Conservation (phyloP, 2,329 filamentous ascomycete genomes). For the Beauveria asiatica region DNA sequence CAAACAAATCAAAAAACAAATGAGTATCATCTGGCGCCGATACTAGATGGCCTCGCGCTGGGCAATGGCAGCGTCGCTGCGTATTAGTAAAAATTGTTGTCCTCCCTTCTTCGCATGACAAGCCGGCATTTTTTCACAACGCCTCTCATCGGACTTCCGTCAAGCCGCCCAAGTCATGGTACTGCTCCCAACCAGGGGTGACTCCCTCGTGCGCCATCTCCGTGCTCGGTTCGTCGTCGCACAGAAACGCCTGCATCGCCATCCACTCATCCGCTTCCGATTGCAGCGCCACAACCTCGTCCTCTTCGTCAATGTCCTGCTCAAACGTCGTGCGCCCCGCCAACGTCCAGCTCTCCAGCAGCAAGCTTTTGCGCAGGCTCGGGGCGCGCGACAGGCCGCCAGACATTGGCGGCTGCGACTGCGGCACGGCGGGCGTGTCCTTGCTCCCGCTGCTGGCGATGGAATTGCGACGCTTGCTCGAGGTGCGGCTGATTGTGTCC, state of each 20-base stretch:
- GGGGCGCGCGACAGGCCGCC: neutral
- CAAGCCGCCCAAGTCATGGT: conserved; percentile 36
- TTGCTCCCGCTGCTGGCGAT: conserved; percentile 1
- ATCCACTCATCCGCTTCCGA: conserved; percentile 28
- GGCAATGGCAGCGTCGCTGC: neutral
- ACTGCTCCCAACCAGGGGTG: conserved; percentile 37
- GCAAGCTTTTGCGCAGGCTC: conserved; percentile 14
- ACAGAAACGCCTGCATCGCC: conserved; percentile 29
- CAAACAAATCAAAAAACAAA: neutral
- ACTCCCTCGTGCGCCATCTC: conserved; percentile 17
- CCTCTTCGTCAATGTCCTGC: conserved; percentile 19
- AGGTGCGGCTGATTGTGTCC: conserved; percentile 2
- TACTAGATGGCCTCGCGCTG: conserved; percentile 2
- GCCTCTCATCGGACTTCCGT: conserved; percentile 28
- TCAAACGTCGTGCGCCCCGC: conserved; percentile 6
- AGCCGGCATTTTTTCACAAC: no score
- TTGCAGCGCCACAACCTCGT: conserved; percentile 16
- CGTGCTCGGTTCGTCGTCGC: conserved; percentile 15
- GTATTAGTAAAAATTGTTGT: neutral
- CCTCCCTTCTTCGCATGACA: neutral
- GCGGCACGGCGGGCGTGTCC: conserved; percentile 5
- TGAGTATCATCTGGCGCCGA: neutral
- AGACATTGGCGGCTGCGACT: neutral
- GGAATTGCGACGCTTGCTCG: conserved; percentile 3
- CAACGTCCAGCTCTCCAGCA: conserved; percentile 14